A percentile compares a stretch with the other conserved stretches of the same genome.
Evolutionary conservation across 495 filamentous ascomycete species (phyloP).

Genomic region (Xylaria nigripes): DNA sequence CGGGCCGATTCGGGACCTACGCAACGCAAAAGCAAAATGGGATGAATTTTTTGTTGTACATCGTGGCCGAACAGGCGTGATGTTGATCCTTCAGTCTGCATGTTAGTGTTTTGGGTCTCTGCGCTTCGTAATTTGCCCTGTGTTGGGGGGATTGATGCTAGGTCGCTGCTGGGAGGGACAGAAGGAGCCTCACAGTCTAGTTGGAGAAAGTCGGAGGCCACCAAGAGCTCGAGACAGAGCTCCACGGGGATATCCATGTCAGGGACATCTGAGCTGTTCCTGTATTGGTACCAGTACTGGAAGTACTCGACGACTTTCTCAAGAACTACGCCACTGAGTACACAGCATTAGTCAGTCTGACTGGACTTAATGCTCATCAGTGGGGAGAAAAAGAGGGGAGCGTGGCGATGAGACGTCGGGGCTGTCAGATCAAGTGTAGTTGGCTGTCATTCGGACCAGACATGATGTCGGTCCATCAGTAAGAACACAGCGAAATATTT

Average conservation of each 20-base stretch:
- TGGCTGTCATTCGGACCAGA: constrained; percentile 37
- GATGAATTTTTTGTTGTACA: neutral
- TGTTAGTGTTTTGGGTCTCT: neutral
- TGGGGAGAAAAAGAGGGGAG: neutral
- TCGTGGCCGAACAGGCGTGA: neutral
- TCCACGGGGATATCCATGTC: constrained; percentile 83
- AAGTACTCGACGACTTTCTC: constrained; percentile 92
- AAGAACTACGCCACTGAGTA: constrained; percentile 62
- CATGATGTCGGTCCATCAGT: constrained; percentile 30
- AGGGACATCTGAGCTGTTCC: constrained; percentile 64
- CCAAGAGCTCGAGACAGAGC: constrained; percentile 70
- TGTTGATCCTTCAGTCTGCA: neutral
- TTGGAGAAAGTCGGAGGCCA: constrained; percentile 66
- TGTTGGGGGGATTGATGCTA: neutral
- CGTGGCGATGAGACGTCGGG: constrained; percentile 8
- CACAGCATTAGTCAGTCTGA: constrained; percentile 6
- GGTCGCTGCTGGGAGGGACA: neutral
- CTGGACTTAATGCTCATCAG: neutral
- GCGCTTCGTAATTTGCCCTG: neutral
- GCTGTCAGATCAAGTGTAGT: constrained; percentile 55
- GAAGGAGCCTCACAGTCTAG: constrained; percentile 27
- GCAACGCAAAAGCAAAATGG: neutral
- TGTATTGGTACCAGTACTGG: constrained; percentile 78
- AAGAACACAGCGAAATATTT: constrained; percentile 33
- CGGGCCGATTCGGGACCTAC: neutral